Base-by-base conservation (phyloP, 805 yeast genomes). In the Nakazawaea wickerhamii region DNA sequence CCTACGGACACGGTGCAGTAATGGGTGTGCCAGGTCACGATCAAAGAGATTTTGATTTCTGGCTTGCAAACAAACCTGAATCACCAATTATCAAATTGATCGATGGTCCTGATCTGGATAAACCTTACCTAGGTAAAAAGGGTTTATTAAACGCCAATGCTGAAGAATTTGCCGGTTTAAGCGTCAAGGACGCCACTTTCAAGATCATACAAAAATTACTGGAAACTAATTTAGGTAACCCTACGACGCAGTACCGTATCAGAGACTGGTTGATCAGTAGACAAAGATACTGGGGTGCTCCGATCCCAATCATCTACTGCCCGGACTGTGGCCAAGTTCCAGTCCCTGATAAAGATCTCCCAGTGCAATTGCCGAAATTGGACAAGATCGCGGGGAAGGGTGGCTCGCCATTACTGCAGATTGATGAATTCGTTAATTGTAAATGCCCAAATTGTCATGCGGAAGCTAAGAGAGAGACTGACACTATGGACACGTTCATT, bases 21-120 rank as follows among this genome's bases (percentile, higher is more conserved):
- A 91, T 93, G 98, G 99, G 99, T 1, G 87, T 95, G 53, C 99
- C 99, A 2, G 96, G 84, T 0, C 97, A 90, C 59, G 98, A 93
- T 60, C 66, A 68, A 35, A 72, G 98, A 47, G 99, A 93, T 55
- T 77, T 57, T 52, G 85, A 71, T 6, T 91, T 93, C 56, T 91
- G 97, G 96, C 52, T 57, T 3, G 55, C 64, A 34, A 85, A 85
- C 55, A 69, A 67, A 54, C 82, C 84, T 0, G 55, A 57, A 0
- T 43, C 54, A 2, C 65, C 70, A 2, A 58, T 73, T 0, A 49
- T 64, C 3, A 63, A 60, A 21, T 71, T 80, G 3, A 68, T 81
- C 20, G 77, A 74, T 2, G 26, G 18, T 36, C 38, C 53, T 5
- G 49, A 52, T 1, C 15, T 36, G 38, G 13, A 23, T 14, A 44